Base-by-base conservation (phyloP, 108 stramenopile genomes). In the Cyclotella kingstonii region DNA sequence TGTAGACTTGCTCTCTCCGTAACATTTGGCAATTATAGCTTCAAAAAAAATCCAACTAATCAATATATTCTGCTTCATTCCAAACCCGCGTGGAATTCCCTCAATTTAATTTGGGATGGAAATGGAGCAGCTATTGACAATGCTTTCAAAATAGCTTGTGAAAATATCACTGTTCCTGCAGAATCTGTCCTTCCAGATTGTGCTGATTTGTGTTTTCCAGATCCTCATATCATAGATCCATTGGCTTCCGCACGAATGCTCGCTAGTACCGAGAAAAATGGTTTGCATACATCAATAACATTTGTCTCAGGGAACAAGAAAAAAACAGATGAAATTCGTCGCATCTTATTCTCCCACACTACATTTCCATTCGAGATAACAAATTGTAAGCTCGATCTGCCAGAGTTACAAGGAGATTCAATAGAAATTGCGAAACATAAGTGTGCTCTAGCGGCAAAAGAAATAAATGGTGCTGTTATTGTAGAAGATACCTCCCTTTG, bases 241-340 rank as follows among this genome's bases (percentile, higher is more conserved):
- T 54, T 86, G 14, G 65, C 62, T 10, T 71, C 67, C 19, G 60
- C 71, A 14, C 66, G 88, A 23, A 9, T 11, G 25, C 21, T 5
- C 4, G 11, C 38, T 53, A 54, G 12, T 19, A 35, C 25, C 49
- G 35, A 35, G 25, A 66, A 52, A 21, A 36, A 11, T 25, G 1
- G 17, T 43, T 38, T 12, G 6, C 25, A 33, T 11, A 18, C 3
- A 5, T 19, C 47, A 1, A 69, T 98, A 34, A 96, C 95, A 17
- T 99, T 99, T 76, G 97, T 99, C n/a, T 98, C 98, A 8, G 98
- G 98, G 18, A 99, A 99, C 74, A 93, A 90, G 48, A 98, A 98
- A 73, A 99, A 99, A 74, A 76, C 97, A 11, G 93, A 97, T 54
- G 97, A 99, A 80, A 95, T 97, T 15, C 50, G 77, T 48, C 69